Conservation (phyloP, 257 asterid genomes). For the Eucommia ulmoides region DNA sequence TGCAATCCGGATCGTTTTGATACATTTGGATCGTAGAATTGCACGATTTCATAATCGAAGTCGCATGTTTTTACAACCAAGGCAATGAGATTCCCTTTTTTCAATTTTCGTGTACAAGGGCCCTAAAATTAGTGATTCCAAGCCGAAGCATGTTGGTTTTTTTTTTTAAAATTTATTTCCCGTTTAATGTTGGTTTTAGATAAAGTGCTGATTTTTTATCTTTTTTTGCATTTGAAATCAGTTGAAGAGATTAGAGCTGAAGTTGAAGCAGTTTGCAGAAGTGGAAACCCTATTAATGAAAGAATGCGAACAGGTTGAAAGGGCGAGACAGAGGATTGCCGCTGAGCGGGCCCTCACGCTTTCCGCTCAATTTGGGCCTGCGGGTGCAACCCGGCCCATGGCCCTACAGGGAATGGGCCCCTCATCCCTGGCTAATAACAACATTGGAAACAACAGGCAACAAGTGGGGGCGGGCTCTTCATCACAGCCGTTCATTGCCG, state of each 20-base stretch:
- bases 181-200: not conserved
- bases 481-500: slow-evolving; percentile 43
- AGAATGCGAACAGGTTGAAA: slow-evolving; percentile 94
- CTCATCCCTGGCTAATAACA: slow-evolving; percentile 26
- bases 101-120: no score
- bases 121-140: no score
- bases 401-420: slow-evolving; percentile 39
- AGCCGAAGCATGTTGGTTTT: no score
- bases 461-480: slow-evolving; percentile 37
- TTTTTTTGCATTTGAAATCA: slow-evolving; percentile 27
- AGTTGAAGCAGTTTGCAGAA: slow-evolving; percentile 98
- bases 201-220: no score
- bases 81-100: no score
- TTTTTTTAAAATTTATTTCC: not conserved
- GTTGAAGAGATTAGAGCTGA: slow-evolving; percentile 94
- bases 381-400: slow-evolving; percentile 40
- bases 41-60: no score
- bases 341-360: slow-evolving; percentile 48
- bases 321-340: slow-evolving; percentile 63
- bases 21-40: no score
- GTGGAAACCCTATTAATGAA: slow-evolving; percentile 87
- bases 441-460: slow-evolving; percentile 47
- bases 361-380: slow-evolving; percentile 46
- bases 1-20: no score
- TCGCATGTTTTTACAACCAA: no score